Percentiles rank a stretch among this genome's conserved stretches.
Conservation (phyloP, 352 stramenopile genomes). For the Pythium aphanidermatum region DNA sequence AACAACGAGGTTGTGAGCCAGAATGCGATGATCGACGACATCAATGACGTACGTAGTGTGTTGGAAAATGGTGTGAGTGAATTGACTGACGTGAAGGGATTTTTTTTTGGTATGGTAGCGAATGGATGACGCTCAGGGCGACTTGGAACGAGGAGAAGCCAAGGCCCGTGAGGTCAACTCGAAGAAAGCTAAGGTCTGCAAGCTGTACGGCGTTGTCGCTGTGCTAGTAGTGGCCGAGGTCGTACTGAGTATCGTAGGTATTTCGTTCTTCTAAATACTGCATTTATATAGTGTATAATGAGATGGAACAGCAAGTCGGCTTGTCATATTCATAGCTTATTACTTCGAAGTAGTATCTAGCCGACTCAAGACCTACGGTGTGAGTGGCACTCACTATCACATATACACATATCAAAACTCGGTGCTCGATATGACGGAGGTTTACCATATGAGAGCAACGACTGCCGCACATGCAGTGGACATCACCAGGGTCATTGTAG, state of each 20-base stretch:
- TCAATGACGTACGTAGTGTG: slow-evolving; percentile 44
- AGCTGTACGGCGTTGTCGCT: slow-evolving; percentile 68
- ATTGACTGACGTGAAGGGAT: background rate
- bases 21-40: slow-evolving; percentile 79
- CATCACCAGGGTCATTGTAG: slow-evolving; percentile 5
- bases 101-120: slow-evolving; percentile 9
- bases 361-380: too few species aligned
- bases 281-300: slow-evolving; percentile 1
- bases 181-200: slow-evolving; percentile 79
- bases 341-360: too few species aligned
- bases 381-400: background rate
- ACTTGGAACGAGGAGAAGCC: slow-evolving; percentile 59
- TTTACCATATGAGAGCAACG: too few species aligned
- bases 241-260: slow-evolving; percentile 12
- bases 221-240: slow-evolving; percentile 41
- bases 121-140: slow-evolving; percentile 22
- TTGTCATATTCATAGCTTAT: too few species aligned
- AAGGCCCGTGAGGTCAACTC: slow-evolving; percentile 61
- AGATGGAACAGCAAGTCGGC: too few species aligned
- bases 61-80: background rate
- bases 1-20: slow-evolving; percentile 81
- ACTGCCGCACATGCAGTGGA: slow-evolving; percentile 5
- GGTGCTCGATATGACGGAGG: too few species aligned
- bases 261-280: slow-evolving; percentile 12
- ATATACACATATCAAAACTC: too few species aligned